Evolutionary conservation across 768 basidiomycete species (phyloP), one percentile per base, ranked within the genome.

Genomic region (Suillus variegatus): DNA sequence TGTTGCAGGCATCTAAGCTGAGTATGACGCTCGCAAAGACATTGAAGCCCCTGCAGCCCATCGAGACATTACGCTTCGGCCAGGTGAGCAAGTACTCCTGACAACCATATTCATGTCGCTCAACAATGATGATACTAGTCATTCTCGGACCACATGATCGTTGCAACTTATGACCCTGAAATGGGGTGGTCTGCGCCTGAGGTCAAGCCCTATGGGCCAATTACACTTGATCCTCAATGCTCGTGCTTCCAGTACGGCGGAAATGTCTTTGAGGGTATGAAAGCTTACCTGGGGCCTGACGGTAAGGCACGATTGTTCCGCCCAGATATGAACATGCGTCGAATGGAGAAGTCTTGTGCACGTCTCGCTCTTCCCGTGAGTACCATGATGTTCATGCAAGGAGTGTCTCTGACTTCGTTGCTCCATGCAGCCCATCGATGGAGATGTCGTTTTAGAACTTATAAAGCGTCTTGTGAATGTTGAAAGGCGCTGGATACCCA

Each of bases 401-500:
- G 14, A 35, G 44, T 12, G 25, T 28, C 18, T 36, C 57, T 28
- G 40, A 60, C 25, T 41, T 41, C 18, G 5, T 60, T 60, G 9
- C 25, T 3, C 40, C 18, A 18, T 18, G 10, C 40, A 79, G 82
- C 73, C 79, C 16, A 83, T 86, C 70, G 76, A 85, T 64, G 79
- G 80, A 1, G 79, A 83, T 49, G 78, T 77, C 43, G 78, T 87
- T 38, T 79, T 84, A 46, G 76, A 77, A 51, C 78, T 87, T 61
- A 82, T 88, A 73, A 89, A 91, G 75, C 84, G 84, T 57, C 85
- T 98, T 65, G 87, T 92, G 58, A 63, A 73, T 49, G 68, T 91
- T 55, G 95, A 98, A 52, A 76, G 81, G n/a, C 85, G 89, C 13
- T 97, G 95, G 95, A 93, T 97, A 40, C 95, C 95, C 4, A 77